phyloP scores from a whole-genome alignment of 192 early-diverging fungal genomes.

The Paraglomus brasilianum region DNA sequence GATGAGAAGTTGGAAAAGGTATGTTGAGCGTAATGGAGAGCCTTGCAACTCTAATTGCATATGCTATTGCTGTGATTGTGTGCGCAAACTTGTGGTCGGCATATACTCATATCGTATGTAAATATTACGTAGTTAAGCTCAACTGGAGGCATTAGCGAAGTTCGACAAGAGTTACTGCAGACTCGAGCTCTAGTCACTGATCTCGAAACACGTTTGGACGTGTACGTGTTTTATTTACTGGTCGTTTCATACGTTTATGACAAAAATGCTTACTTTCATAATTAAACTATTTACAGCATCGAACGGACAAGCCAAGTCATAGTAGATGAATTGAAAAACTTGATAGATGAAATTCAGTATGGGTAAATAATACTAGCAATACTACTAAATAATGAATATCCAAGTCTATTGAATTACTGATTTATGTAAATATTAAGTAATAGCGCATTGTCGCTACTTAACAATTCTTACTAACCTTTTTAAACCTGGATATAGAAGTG shows the following conservation, averaged over 20 bases:
- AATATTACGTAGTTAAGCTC: no score
- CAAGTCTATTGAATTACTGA: no score
- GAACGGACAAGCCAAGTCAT: conserved; percentile 14
- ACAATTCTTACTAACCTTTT: no score
- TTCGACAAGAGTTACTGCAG: background rate
- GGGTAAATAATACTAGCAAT: no score
- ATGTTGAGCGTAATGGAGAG: no score
- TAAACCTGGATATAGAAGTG: background rate
- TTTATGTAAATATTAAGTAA: background rate
- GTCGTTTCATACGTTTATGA: background rate
- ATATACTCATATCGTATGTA: no score
- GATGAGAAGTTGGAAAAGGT: no score
- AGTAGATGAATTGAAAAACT: conserved; percentile 4
- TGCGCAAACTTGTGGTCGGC: no score
- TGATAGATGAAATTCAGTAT: conserved; percentile 7
- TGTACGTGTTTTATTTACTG: background rate
- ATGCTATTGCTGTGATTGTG: no score
- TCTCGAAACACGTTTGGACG: conserved; percentile 6
- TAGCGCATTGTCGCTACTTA: background rate
- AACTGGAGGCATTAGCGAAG: no score
- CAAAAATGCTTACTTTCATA: background rate
- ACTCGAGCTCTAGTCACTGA: background rate
- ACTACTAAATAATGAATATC: no score
- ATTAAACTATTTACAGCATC: background rate
- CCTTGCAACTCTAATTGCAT: no score